These are phyloP conservation scores for Quercus dentata DNA, from an alignment of 306 rosid species.

Conservation along the genomic window DNA sequence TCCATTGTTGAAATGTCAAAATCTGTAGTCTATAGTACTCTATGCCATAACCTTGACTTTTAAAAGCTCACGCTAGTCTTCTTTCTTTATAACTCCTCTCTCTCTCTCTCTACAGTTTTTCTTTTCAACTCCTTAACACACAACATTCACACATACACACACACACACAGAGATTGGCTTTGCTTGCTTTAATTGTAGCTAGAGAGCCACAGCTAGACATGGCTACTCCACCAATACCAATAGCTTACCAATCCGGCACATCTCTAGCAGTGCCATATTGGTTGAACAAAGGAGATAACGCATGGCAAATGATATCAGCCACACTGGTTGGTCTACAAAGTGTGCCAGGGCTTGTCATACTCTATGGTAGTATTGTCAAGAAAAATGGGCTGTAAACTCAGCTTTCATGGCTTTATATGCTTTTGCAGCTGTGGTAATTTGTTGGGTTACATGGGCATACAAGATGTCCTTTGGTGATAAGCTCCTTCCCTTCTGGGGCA, in stretches of 20 bases:
- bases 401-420: conserved; percentile 62
- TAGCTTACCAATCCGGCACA: conserved; percentile 39
- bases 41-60: too few relatives aligned
- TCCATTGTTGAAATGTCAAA: too few relatives aligned
- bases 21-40: too few relatives aligned
- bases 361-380: conserved; percentile 59
- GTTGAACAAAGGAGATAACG: conserved; percentile 71
- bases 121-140: too few relatives aligned
- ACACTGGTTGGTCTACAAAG: conserved; percentile 58
- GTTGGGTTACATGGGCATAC: conserved; percentile 53
- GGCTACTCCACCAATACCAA: neutral
- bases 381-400: conserved; percentile 61
- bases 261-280: conserved; percentile 38
- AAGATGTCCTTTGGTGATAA: conserved; percentile 49
- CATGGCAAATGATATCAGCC: conserved; percentile 64
- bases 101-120: too few relatives aligned
- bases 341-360: conserved; percentile 60
- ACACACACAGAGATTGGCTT: too few relatives aligned
- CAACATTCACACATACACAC: too few relatives aligned
- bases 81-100: too few relatives aligned
- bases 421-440: conserved; percentile 36
- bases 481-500: conserved; percentile 48
- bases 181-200: neutral
- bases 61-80: too few relatives aligned
- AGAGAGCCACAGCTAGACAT: neutral